Conservation (phyloP, 306 rosid species). For the Myrica gale region DNA sequence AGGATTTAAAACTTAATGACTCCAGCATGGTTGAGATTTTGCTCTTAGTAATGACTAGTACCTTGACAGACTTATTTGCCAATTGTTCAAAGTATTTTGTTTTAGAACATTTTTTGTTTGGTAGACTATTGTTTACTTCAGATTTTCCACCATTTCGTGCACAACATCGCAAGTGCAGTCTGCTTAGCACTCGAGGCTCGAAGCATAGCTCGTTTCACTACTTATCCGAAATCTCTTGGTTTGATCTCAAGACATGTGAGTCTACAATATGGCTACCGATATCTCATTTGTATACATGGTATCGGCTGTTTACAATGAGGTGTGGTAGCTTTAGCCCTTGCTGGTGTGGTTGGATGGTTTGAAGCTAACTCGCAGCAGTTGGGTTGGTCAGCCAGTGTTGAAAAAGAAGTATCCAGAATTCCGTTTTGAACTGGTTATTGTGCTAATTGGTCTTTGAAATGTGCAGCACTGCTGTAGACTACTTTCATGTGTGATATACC, state of each 20-base stretch:
- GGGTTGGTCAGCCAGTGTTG: neutral
- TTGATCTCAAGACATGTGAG: neutral
- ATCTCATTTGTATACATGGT: neutral
- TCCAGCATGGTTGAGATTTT: conserved; percentile 17
- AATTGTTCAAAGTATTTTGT: neutral
- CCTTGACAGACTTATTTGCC: conserved; percentile 14
- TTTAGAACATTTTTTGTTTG: neutral
- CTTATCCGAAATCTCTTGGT: neutral
- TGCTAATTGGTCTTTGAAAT: neutral
- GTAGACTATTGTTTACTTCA: neutral
- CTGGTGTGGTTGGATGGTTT: neutral
- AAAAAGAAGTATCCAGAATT: neutral
- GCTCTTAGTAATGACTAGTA: conserved; percentile 11
- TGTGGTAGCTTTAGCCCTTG: neutral
- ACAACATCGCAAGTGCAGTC: neutral
- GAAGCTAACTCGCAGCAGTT: neutral
- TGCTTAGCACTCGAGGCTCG: neutral
- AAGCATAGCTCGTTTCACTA: neutral
- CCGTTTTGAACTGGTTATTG: neutral
- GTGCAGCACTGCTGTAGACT: neutral
- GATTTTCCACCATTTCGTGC: neutral
- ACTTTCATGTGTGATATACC: neutral
- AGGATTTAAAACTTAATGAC: conserved; percentile 5
- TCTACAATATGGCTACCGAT: neutral
- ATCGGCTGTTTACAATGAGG: neutral